These are phyloP conservation scores for Jamesozyma hellenica DNA, from an alignment of 805 yeast species.

Conservation along the genomic window DNA sequence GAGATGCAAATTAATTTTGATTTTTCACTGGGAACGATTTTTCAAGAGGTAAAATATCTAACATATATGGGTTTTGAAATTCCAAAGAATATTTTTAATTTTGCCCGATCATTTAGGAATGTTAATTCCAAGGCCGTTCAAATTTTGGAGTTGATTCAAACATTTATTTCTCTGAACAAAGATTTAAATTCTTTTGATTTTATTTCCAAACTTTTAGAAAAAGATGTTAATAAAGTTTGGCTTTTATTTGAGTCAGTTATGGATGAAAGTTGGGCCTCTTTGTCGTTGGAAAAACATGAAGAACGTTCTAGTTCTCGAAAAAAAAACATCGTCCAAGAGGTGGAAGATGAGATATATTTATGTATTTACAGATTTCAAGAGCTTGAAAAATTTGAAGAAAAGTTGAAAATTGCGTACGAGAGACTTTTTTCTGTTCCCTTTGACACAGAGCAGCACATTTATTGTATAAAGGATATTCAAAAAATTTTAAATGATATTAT, in stretches of 20 bases:
- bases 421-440: background rate
- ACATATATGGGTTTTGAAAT: constrained; percentile 42
- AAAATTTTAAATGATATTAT: constrained; percentile 1
- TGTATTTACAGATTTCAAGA: constrained; percentile 31
- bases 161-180: constrained; percentile 29
- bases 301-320: no score
- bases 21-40: constrained; percentile 31
- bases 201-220: constrained; percentile 34
- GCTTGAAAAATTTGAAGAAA: constrained; percentile 19
- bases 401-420: constrained; percentile 1
- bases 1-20: constrained; percentile 45
- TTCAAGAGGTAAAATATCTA: constrained; percentile 47
- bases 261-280: constrained; percentile 42
- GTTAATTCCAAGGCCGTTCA: constrained; percentile 49
- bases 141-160: constrained; percentile 41
- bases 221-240: constrained; percentile 29
- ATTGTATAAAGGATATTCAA: constrained; percentile 2
- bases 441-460: background rate
- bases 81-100: constrained; percentile 42
- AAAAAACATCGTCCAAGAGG: background rate
- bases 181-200: constrained; percentile 33
- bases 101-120: constrained; percentile 40
- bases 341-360: background rate
- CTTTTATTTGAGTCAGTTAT: constrained; percentile 29
- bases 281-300: constrained; percentile 12